Base-by-base conservation (phyloP, 805 yeast genomes). In the Zygotorulaspora danielsina region DNA sequence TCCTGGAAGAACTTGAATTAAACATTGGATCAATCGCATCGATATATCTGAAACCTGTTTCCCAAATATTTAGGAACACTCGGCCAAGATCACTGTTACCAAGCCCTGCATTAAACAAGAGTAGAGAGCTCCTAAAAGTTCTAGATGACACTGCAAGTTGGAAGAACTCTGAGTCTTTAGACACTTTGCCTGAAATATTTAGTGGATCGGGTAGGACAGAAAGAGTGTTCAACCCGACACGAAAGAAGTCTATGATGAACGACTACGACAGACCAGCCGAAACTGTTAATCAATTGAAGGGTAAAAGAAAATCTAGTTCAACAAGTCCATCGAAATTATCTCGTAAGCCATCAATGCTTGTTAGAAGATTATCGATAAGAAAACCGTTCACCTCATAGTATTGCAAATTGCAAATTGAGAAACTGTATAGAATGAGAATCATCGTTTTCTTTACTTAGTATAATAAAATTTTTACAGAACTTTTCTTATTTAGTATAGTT, bases 21-120 rank as follows among this genome's bases (percentile, higher is more conserved):
- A 80, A 79, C 49, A 79, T 89, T 22, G 96, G 96, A 1, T 69
- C 88, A 0, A 64, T 90, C 38, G 89, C 94, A 0, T 81, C 95
- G 0, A 77, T 89, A 10, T 90, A 88, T 55, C 65, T 89, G 51
- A 84, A 87, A 50, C 95, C 96, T 0, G 81, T 85, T 6, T 73
- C 74, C n/a, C 84, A 76, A 51, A 87, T 88, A 2, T 88, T 88
- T 68, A 67, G 95, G 29, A 59, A 74, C 22, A 71, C 84, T 2
- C 80, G 74, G 45, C 62, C 72, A 1, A 79, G 69, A 45, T 47
- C 49, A 15, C 61, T 85, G 26, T 67, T 75, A 0, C 48, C 56
- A 6, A 78, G 84, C 29, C 73, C 77, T 0, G 79, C 76, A 0
- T 55, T 74, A 25, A 65, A 64, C 32, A 33, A 44, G 3, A 45